Conservation (phyloP, 352 stramenopile species). For the Phytophthora pisi region DNA sequence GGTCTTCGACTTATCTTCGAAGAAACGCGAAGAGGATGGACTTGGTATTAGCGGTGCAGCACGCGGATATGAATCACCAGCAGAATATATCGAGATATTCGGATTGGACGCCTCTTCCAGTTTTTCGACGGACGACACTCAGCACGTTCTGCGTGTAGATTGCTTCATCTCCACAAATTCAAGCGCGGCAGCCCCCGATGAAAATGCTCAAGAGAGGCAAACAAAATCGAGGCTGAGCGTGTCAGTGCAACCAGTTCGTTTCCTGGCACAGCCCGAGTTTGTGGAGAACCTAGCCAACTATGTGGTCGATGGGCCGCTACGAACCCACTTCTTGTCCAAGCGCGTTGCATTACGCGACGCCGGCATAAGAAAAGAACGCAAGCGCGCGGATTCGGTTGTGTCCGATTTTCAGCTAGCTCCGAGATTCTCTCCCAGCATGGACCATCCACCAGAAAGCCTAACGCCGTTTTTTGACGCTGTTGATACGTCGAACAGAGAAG, state of each 20-base stretch:
- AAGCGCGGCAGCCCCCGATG: conserved; percentile 1
- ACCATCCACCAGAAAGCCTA: conserved; percentile 26
- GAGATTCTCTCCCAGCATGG: conserved; percentile 24
- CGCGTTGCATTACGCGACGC: conserved; percentile 13
- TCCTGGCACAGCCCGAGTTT: conserved; percentile 65
- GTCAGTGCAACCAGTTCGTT: conserved; percentile 55
- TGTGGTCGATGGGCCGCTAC: conserved; percentile 59
- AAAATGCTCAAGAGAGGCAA: conserved; percentile 1
- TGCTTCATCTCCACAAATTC: conserved; percentile 41
- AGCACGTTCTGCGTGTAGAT: conserved; percentile 53
- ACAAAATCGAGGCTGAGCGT: conserved; percentile 49
- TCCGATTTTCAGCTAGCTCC: conserved; percentile 29
- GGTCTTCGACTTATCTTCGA: conserved; percentile 69
- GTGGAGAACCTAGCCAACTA: conserved; percentile 66
- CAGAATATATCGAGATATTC: conserved; percentile 63
- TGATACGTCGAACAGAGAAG: conserved; percentile 38
- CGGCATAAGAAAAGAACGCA: conserved; percentile 16
- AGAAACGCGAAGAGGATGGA: conserved; percentile 37
- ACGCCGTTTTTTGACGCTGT: conserved; percentile 79
- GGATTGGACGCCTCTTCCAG: conserved; percentile 42
- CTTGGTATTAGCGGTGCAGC: conserved; percentile 25
- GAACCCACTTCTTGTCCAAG: conserved; percentile 46
- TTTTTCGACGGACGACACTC: conserved; percentile 21
- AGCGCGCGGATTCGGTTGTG: conserved; percentile 20
- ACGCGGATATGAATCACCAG: conserved; percentile 15